These are phyloP conservation scores for Xerocomellus amylosporus DNA, from an alignment of 768 basidiomycete genomes.

Conservation along the genomic window DNA sequence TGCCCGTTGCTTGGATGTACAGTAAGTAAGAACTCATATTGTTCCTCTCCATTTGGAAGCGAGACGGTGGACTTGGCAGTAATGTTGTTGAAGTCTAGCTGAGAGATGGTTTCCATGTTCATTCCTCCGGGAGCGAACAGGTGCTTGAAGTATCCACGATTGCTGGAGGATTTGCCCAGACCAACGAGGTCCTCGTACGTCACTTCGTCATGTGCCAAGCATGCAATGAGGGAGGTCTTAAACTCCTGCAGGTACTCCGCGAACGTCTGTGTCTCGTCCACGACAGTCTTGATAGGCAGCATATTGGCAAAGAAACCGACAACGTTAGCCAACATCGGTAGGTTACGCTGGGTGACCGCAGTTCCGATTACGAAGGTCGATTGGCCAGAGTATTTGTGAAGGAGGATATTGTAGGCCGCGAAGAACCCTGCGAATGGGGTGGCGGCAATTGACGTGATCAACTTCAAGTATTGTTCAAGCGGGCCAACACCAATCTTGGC, in stretches of 20 bases:
- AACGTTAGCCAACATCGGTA: constrained; percentile 26
- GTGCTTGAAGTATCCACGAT: constrained; percentile 33
- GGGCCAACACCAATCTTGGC: constrained; percentile 18
- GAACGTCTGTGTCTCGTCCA: constrained; percentile 27
- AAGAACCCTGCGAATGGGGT: constrained; percentile 33
- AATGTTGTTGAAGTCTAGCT: constrained; percentile 18
- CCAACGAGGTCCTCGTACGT: constrained; percentile 32
- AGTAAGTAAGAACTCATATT: constrained; percentile 23
- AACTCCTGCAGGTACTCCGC: constrained; percentile 23
- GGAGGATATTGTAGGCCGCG: constrained; percentile 32
- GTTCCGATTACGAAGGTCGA: constrained; percentile 29
- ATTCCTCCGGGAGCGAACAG: constrained; percentile 31
- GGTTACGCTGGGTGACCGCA: constrained; percentile 31
- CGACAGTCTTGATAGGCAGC: constrained; percentile 28
- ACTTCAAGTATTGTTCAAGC: constrained; percentile 20
- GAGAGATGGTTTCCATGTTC: constrained; percentile 26
- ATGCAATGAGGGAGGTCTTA: constrained; percentile 21
- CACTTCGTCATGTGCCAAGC: constrained; percentile 27
- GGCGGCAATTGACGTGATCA: constrained; percentile 15
- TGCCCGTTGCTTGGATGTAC: constrained; percentile 26
- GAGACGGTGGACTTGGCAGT: constrained; percentile 16
- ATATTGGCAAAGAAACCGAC: constrained; percentile 34
- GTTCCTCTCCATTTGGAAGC: constrained; percentile 30
- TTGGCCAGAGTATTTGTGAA: constrained; percentile 34
- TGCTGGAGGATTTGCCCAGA: constrained; percentile 23